phyloP scores from a whole-genome alignment of 371 early-diverging fungal genomes.

The Haplosporangium sp. region DNA sequence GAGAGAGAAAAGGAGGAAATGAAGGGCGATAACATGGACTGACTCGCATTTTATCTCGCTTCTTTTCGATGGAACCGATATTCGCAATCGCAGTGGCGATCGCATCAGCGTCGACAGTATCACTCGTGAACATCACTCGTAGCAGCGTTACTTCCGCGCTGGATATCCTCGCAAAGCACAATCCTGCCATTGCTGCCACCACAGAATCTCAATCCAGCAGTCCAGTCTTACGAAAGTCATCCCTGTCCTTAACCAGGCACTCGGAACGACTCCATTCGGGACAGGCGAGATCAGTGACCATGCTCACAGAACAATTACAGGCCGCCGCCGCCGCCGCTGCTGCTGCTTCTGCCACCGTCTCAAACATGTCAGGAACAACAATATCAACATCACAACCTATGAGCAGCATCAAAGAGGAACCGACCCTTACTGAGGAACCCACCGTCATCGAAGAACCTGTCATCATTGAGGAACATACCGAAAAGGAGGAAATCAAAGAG shows the following conservation, averaged over 20 bases:
- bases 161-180: slow-evolving; percentile 22
- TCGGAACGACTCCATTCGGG: slow-evolving; percentile 9
- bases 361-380: not conserved
- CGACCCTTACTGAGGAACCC: too few relatives aligned
- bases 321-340: slow-evolving; percentile 12
- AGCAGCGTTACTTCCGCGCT: slow-evolving; percentile 10
- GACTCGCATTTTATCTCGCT: not conserved
- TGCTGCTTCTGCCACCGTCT: not conserved
- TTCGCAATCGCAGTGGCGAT: slow-evolving; percentile 13
- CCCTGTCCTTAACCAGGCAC: slow-evolving; percentile 7
- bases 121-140: slow-evolving; percentile 9
- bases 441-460: too few relatives aligned
- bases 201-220: not conserved
- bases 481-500: too few relatives aligned
- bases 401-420: too few relatives aligned
- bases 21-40: not conserved
- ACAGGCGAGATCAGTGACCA: slow-evolving; percentile 10
- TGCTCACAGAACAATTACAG: slow-evolving; percentile 22
- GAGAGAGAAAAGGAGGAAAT: not conserved
- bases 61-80: not conserved
- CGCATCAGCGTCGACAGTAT: slow-evolving; percentile 7
- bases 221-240: slow-evolving; percentile 4
- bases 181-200: slow-evolving; percentile 21
- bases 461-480: too few relatives aligned
- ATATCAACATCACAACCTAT: not conserved